Conservation (phyloP, 305 asterid species). For the Stenogyne calaminthoides region DNA sequence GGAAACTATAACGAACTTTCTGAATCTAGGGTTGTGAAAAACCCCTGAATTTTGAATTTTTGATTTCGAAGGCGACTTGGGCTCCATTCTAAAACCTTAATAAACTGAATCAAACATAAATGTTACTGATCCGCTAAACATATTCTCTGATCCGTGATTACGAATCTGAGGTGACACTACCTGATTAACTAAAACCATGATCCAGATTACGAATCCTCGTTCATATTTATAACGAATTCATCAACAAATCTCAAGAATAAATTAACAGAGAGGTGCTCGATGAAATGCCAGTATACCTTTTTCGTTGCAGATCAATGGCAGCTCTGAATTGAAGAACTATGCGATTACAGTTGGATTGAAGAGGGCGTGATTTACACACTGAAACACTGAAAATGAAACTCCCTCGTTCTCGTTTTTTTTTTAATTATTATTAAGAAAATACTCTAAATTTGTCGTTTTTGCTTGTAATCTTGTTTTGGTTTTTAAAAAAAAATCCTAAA, state of each 20-base stretch:
- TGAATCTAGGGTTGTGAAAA: conserved; percentile 31
- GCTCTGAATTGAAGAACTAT: no score
- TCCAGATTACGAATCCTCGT: background rate
- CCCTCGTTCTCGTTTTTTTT: no score
- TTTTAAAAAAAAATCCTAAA: no score
- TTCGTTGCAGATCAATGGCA: conserved; percentile 29
- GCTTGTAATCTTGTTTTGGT: no score
- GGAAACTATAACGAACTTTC: conserved; percentile 32
- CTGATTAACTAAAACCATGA: conserved; percentile 3
- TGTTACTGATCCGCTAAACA: background rate
- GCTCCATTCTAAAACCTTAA: conserved; percentile 52
- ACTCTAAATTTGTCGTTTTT: no score
- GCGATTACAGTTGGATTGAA: no score
- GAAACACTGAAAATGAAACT: no score
- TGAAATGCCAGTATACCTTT: conserved; percentile 17
- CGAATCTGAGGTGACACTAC: background rate
- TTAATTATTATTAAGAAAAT: no score
- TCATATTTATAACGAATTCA: conserved; percentile 23
- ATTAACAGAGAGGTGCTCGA: conserved; percentile 24
- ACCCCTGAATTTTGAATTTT: conserved; percentile 39
- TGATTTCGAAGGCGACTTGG: conserved; percentile 68
- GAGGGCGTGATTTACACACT: background rate
- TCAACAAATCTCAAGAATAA: background rate
- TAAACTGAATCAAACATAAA: conserved; percentile 8
- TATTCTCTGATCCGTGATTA: background rate